Conservation (phyloP, 495 filamentous ascomycete species). For the Terfezia claveryi region DNA sequence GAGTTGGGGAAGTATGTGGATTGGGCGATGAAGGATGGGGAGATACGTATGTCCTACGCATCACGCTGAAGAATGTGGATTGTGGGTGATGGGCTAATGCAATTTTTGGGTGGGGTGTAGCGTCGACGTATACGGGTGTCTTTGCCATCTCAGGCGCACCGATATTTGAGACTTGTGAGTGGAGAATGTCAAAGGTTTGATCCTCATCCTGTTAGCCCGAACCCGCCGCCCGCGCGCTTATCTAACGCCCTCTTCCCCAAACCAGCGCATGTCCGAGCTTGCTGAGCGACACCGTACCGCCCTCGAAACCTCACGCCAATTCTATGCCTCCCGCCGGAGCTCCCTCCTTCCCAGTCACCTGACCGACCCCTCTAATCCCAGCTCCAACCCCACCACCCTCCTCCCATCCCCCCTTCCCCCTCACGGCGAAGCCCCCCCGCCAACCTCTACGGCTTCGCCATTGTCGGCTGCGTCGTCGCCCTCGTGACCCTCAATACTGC, state of each 20-base stretch:
- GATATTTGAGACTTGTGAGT: neutral
- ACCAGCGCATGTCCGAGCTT: neutral
- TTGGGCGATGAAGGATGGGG: neutral
- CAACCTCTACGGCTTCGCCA: constrained; percentile 22
- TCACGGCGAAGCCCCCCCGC: neutral
- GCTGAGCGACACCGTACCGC: neutral
- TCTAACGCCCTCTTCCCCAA: neutral
- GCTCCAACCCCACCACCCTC: neutral
- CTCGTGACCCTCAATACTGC: constrained; percentile 19
- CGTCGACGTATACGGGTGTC: neutral
- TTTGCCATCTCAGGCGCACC: neutral
- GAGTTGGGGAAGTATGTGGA: constrained; percentile 47
- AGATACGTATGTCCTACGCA: neutral
- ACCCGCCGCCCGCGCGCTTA: neutral
- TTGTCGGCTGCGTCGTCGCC: constrained; percentile 18
- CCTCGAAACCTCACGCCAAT: neutral
- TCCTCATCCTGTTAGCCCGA: too few species aligned
- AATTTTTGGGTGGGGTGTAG: too few species aligned
- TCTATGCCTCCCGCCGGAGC: neutral
- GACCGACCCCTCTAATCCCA: neutral
- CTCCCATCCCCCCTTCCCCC: neutral
- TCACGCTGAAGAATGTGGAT: neutral
- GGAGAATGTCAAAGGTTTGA: neutral
- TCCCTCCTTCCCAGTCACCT: neutral
- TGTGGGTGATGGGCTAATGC: neutral